These are phyloP conservation scores for Aspergillus eucalypticola DNA, from an alignment of 2,329 filamentous ascomycete species.

Conservation along the genomic window DNA sequence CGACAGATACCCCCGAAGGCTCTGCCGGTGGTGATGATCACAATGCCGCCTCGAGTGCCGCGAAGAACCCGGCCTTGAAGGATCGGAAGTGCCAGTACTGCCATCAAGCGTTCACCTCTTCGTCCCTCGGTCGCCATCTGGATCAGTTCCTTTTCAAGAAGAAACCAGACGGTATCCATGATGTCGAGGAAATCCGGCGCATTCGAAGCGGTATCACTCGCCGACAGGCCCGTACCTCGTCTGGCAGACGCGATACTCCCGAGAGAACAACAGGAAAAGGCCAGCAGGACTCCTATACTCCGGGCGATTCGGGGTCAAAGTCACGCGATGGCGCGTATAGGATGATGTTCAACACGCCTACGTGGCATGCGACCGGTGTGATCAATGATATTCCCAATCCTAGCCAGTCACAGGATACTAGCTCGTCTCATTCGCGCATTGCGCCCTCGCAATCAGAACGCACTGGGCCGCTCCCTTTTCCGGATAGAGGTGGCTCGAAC, in stretches of 20 bases:
- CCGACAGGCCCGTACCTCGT: slow-evolving; percentile 71
- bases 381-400: slow-evolving; percentile 70
- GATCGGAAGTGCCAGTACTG: slow-evolving; percentile 90
- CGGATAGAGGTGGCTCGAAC: slow-evolving; percentile 62
- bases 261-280: slow-evolving; percentile 56
- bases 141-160: slow-evolving; percentile 93
- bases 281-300: slow-evolving; percentile 33
- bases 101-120: slow-evolving; percentile 86
- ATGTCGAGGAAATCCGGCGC: slow-evolving; percentile 85
- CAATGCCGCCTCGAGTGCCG: slow-evolving; percentile 29
- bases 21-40: slow-evolving; percentile 41
- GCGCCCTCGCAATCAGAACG: slow-evolving; percentile 37
- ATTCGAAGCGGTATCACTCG: slow-evolving; percentile 83
- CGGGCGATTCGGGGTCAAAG: slow-evolving; percentile 39
- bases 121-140: slow-evolving; percentile 86
- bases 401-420: slow-evolving; percentile 45
- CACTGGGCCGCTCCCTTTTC: slow-evolving; percentile 30
- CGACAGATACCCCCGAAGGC: slow-evolving; percentile 41
- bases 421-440: slow-evolving; percentile 25
- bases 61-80: slow-evolving; percentile 61
- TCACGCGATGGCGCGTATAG: slow-evolving; percentile 40
- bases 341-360: slow-evolving; percentile 61
- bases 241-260: slow-evolving; percentile 62
- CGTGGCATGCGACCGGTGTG: slow-evolving; percentile 76
- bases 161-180: slow-evolving; percentile 89